phyloP scores from a whole-genome alignment of 116 monocot species.

The Iris pallida region DNA sequence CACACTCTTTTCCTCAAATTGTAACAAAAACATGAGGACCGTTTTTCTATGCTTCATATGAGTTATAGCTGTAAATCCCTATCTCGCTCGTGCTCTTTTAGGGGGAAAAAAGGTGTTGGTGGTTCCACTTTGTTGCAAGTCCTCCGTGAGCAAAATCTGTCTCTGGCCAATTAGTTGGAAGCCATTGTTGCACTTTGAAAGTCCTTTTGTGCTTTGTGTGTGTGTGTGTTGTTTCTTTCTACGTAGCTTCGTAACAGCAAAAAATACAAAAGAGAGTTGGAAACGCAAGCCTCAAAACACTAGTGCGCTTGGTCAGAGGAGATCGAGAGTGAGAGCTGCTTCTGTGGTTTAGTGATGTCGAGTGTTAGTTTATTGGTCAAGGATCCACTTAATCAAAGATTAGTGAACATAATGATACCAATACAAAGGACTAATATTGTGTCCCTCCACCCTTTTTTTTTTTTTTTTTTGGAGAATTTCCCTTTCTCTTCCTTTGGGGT shows the following conservation, averaged over 20 bases:
- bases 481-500: too few relatives aligned
- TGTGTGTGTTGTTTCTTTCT: not conserved
- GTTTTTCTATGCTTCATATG: too few relatives aligned
- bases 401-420: not conserved
- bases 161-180: not conserved
- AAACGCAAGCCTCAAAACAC: not conserved
- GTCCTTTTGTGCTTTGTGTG: not conserved
- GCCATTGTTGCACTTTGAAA: not conserved
- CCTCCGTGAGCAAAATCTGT: constrained; percentile 2
- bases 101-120: not conserved
- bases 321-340: too few relatives aligned
- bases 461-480: not conserved
- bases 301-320: constrained; percentile 3
- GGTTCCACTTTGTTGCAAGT: not conserved
- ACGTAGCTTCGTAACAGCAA: not conserved
- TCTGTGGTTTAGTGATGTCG: not conserved
- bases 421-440: not conserved
- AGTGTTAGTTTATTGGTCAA: not conserved
- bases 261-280: not conserved
- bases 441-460: too few relatives aligned
- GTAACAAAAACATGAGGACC: too few relatives aligned
- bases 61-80: constrained; percentile 4
- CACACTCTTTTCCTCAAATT: too few relatives aligned
- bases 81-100: not conserved
- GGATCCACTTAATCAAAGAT: not conserved